Evolutionary conservation across 1,284 basidiomycete genomes (phyloP).

Genomic region (Heliocybe sulcata): DNA sequence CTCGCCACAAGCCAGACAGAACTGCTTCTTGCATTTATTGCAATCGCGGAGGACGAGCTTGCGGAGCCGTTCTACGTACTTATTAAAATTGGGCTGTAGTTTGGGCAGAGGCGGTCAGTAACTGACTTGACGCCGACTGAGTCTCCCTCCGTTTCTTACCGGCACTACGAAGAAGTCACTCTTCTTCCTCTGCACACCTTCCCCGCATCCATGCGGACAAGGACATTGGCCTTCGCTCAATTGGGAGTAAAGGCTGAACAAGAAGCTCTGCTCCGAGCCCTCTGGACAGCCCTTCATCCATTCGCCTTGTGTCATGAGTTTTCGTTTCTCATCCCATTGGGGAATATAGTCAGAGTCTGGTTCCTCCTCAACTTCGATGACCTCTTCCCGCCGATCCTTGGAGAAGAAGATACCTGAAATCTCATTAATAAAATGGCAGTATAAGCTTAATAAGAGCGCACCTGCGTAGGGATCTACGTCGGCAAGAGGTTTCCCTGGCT

Average conservation of each 20-base stretch:
- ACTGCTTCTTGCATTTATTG: slow-evolving; percentile 52
- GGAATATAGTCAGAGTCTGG: slow-evolving; percentile 47
- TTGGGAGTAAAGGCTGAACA: slow-evolving; percentile 78
- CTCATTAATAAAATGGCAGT: no score
- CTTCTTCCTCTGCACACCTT: slow-evolving; percentile 49
- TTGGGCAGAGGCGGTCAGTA: neutral
- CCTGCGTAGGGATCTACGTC: slow-evolving; percentile 84
- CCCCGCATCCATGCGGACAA: slow-evolving; percentile 72
- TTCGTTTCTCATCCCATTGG: slow-evolving; percentile 39
- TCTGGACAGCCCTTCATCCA: slow-evolving; percentile 97
- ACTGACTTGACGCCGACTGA: neutral
- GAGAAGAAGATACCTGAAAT: slow-evolving; percentile 81
- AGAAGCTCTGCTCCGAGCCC: slow-evolving; percentile 81
- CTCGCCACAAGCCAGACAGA: slow-evolving; percentile 85
- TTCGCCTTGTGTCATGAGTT: slow-evolving; percentile 79
- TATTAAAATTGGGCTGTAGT: slow-evolving; percentile 60
- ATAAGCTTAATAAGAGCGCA: slow-evolving; percentile 17
- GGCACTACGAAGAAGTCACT: slow-evolving; percentile 77
- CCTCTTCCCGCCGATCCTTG: slow-evolving; percentile 80
- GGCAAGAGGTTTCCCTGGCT: slow-evolving; percentile 25
- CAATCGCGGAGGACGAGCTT: slow-evolving; percentile 55
- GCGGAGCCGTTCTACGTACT: slow-evolving; percentile 60
- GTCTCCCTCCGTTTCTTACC: slow-evolving; percentile 42
- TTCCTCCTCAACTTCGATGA: slow-evolving; percentile 80
- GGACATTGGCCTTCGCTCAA: slow-evolving; percentile 54